Evolutionary conservation across 345 rosid genomes (phyloP), one percentile per base, ranked within the genome.

Genomic region (Linum trigynum): DNA sequence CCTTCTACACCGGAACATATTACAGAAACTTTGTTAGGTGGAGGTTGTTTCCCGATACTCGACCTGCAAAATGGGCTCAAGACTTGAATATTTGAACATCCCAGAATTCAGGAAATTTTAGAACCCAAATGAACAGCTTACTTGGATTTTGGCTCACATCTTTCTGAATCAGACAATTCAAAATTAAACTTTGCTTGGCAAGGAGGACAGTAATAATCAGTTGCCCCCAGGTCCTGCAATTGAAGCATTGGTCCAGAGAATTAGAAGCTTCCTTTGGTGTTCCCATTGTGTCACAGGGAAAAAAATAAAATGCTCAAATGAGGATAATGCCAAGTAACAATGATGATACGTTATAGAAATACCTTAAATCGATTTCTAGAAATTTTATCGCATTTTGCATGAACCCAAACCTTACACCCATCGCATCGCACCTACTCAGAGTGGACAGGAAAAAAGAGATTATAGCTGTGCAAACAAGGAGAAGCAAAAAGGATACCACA

Each of bases 391-490:
- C 99, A 94, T 60, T 73, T 92, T 70, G 99, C 92, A 72, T 94
- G 99, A 57, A 90, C 89, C 99, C 99, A 94, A 72, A 88, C 79
- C 69, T 90, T 82, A 80, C 99, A 94, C 67, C 96, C 90, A 77
- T 94, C 97, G 74, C 99, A 94, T 67, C 98, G 86, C 35, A 92
- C 94, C 99, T 94, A 74, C 39, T 57, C 71, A 77, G 65, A 61
- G 65, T 71, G 60, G 9, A 7, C 9, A 48, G 14, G 2, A 48
- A 48, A 57, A 70, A 74, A 59, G 12, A 38, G 57, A 64, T 65
- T 66, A 61, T 51, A 38, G 11, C 39, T 69, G 36, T 23, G 45
- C 39, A 40, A 65, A 39, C 10, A 63, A 60, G 70, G 61, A 2
- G 14, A 55, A 35, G 9, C 3, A 6, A 48, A 69, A 58, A 45